Evolutionary conservation across 305 asterid species (phyloP).

Genomic region (Rubia occidens): DNA sequence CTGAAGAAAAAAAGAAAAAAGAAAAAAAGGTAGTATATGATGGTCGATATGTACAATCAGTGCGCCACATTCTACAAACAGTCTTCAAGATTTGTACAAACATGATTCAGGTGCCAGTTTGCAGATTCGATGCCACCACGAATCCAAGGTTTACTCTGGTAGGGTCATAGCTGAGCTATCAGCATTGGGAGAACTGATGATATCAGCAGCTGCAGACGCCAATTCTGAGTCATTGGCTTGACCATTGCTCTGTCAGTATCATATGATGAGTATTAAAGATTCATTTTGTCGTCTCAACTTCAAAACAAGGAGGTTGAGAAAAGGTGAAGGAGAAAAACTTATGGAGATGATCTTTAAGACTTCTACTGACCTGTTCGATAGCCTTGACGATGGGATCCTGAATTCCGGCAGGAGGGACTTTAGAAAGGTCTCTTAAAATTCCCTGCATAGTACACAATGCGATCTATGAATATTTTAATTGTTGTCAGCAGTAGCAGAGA

Average conservation of each 20-base stretch:
- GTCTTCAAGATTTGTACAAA: slow-evolving; percentile 1
- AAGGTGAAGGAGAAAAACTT: not conserved
- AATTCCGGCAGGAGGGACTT: slow-evolving; percentile 34
- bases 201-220: slow-evolving; percentile 31
- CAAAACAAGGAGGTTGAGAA: not conserved
- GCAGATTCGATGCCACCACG: not conserved
- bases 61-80: not conserved
- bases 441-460: slow-evolving; percentile 44
- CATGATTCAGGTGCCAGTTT: not conserved
- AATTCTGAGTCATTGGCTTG: slow-evolving; percentile 36
- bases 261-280: not conserved
- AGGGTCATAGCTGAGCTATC: slow-evolving; percentile 24
- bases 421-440: slow-evolving; percentile 60
- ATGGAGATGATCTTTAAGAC: not conserved
- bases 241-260: slow-evolving; percentile 34
- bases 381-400: slow-evolving; percentile 22
- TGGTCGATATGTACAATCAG: slow-evolving; percentile 17
- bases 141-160: not conserved
- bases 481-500: not conserved
- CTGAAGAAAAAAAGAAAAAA: too few relatives aligned
- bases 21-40: too few relatives aligned
- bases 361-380: slow-evolving; percentile 24
- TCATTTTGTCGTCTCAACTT: not conserved
- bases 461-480: not conserved
- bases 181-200: slow-evolving; percentile 31